phyloP scores from a whole-genome alignment of 2,329 filamentous ascomycete species.

The Talaromyces sp. region DNA sequence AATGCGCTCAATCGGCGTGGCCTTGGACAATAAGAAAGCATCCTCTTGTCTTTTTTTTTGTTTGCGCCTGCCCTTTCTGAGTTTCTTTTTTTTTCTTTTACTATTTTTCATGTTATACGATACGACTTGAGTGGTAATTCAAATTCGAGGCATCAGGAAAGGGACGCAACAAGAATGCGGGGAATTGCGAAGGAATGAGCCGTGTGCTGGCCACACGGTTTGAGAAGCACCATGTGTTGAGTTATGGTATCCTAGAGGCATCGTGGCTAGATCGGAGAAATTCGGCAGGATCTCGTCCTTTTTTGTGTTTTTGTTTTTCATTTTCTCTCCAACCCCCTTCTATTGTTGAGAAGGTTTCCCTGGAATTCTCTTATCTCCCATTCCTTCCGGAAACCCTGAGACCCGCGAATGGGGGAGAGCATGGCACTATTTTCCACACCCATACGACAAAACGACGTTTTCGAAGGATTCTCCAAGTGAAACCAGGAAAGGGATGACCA shows the following conservation, averaged over 20 bases:
- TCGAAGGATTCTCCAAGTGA: neutral
- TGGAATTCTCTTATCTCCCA: neutral
- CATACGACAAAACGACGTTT: neutral
- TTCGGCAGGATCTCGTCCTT: constrained; percentile 7
- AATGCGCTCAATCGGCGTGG: constrained; percentile 50
- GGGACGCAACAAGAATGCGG: constrained; percentile 15
- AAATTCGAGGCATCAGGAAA: neutral
- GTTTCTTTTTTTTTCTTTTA: neutral
- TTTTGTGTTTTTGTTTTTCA: neutral
- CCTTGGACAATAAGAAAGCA: constrained; percentile 31
- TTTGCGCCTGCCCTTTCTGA: too few relatives aligned
- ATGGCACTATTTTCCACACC: neutral
- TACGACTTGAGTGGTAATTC: neutral
- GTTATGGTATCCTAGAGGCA: constrained; percentile 12
- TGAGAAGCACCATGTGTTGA: constrained; percentile 20
- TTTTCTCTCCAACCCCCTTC: neutral
- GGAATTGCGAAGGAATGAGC: constrained; percentile 14
- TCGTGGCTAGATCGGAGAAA: constrained; percentile 16
- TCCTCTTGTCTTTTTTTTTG: neutral
- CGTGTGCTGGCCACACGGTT: constrained; percentile 31
- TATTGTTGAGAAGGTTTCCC: neutral
- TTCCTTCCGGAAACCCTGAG: neutral
- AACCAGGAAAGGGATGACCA: neutral
- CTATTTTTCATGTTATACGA: neutral
- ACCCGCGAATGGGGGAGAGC: neutral